These are phyloP conservation scores for Arctium minus DNA, from an alignment of 129 eudicot genomes.

Conservation along the genomic window DNA sequence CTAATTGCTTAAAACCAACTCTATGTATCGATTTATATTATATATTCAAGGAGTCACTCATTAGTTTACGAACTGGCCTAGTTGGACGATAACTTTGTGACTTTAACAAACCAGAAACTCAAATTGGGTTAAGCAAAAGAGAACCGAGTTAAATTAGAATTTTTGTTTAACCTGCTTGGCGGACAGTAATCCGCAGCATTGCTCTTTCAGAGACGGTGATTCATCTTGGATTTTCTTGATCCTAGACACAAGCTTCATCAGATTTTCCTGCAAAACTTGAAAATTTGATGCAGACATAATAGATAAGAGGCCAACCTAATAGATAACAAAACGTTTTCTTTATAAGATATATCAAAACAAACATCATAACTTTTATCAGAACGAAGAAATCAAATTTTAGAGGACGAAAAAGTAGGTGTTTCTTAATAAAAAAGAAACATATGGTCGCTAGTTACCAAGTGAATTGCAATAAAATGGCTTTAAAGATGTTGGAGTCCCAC, in stretches of 20 bases:
- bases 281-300: not conserved
- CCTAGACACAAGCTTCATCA: constrained; percentile 75
- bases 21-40: not conserved
- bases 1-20: not conserved
- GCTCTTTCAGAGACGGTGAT: constrained; percentile 51
- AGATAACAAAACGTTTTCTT: too few relatives aligned
- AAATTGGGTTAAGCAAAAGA: not conserved
- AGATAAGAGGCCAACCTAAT: constrained; percentile 44
- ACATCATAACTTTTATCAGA: too few relatives aligned
- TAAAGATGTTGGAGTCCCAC: too few relatives aligned
- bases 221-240: constrained; percentile 80
- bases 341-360: too few relatives aligned
- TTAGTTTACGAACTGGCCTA: not conserved
- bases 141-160: not conserved
- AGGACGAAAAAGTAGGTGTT: too few relatives aligned
- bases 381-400: too few relatives aligned
- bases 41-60: not conserved
- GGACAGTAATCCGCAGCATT: constrained; percentile 77
- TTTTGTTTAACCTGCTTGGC: constrained; percentile 63
- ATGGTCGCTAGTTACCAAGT: too few relatives aligned
- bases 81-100: not conserved
- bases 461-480: too few relatives aligned
- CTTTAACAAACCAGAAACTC: not conserved
- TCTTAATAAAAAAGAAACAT: too few relatives aligned
- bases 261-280: constrained; percentile 51